Evolutionary conservation across 176 grass and related monocot species (phyloP).

Genomic region (Triticum monococcum): DNA sequence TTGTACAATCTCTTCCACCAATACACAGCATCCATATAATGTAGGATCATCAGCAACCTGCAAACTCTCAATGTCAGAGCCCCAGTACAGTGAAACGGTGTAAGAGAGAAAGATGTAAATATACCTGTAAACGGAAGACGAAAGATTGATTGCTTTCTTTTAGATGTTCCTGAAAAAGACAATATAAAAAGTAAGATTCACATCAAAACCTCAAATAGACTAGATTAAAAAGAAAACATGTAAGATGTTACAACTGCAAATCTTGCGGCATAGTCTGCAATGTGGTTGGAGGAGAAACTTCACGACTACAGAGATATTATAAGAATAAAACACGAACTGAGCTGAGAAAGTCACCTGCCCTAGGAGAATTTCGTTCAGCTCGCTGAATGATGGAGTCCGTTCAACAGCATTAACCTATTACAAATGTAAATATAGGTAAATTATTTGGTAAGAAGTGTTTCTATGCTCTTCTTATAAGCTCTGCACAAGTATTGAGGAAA

Average conservation of each 20-base stretch:
- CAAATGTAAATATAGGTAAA: constrained; percentile 27
- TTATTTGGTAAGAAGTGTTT: neutral
- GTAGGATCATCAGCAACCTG: constrained; percentile 95
- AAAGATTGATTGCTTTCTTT: constrained; percentile 99
- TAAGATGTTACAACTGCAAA: neutral
- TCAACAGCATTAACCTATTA: constrained; percentile 92
- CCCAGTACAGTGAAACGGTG: constrained; percentile 1
- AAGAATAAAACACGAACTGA: constrained; percentile 13
- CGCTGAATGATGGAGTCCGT: constrained; percentile 94
- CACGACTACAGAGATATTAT: neutral
- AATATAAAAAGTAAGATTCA: constrained; percentile 20
- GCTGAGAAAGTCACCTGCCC: constrained; percentile 75
- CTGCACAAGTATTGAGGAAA: neutral
- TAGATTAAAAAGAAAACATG: neutral
- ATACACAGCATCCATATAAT: constrained; percentile 93
- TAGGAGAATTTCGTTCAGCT: constrained; percentile 95
- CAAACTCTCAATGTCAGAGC: constrained; percentile 34
- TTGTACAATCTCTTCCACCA: constrained; percentile 97
- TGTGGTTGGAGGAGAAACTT: neutral
- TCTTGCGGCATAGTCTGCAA: neutral
- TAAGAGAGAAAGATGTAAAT: constrained; percentile 14
- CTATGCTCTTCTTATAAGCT: neutral
- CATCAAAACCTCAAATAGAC: constrained; percentile 22
- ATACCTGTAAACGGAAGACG: constrained; percentile 97
- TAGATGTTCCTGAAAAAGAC: constrained; percentile 80